Percentiles rank a stretch among this genome's conserved stretches.
These are phyloP conservation scores for Ascochyta rabiei DNA, from an alignment of 2,329 filamentous ascomycete species.

Conservation along the genomic window DNA sequence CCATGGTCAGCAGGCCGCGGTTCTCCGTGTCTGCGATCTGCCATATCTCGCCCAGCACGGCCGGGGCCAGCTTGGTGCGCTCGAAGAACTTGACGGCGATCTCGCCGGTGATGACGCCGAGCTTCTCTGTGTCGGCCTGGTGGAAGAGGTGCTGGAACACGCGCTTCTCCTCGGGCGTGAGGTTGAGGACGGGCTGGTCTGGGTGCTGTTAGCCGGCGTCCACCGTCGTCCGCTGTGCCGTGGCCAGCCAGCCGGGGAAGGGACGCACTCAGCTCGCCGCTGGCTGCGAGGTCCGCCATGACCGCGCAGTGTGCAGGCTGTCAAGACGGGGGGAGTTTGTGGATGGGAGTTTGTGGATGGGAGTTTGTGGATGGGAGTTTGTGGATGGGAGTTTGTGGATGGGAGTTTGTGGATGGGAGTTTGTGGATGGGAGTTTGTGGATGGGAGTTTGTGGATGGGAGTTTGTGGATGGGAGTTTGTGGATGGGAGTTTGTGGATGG, in stretches of 20 bases:
- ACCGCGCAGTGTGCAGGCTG: slow-evolving; percentile 24
- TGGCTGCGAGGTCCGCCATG: slow-evolving; percentile 46
- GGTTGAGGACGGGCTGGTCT: slow-evolving; percentile 71
- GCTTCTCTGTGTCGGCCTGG: slow-evolving; percentile 87
- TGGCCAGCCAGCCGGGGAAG: background rate
- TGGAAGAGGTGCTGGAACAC: slow-evolving; percentile 92
- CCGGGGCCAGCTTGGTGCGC: slow-evolving; percentile 86
- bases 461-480: too few species aligned
- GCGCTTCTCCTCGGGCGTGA: slow-evolving; percentile 90
- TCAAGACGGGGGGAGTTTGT: slow-evolving; percentile 20
- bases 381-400: slow-evolving; percentile 25
- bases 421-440: slow-evolving; percentile 25
- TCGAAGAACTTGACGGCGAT: slow-evolving; percentile 97
- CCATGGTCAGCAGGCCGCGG: slow-evolving; percentile 86
- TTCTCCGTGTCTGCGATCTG: slow-evolving; percentile 98
- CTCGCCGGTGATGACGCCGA: slow-evolving; percentile 94
- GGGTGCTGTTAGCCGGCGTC: slow-evolving; percentile 29
- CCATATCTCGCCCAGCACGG: slow-evolving; percentile 95
- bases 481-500: slow-evolving; percentile 26
- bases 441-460: slow-evolving; percentile 21
- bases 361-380: slow-evolving; percentile 15
- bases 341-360: slow-evolving; percentile 21
- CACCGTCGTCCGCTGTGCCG: background rate
- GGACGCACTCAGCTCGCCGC: slow-evolving; percentile 43
- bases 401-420: slow-evolving; percentile 26